Evolutionary conservation across 2,329 filamentous ascomycete genomes (phyloP).

Genomic region (Monilinia laxa): DNA sequence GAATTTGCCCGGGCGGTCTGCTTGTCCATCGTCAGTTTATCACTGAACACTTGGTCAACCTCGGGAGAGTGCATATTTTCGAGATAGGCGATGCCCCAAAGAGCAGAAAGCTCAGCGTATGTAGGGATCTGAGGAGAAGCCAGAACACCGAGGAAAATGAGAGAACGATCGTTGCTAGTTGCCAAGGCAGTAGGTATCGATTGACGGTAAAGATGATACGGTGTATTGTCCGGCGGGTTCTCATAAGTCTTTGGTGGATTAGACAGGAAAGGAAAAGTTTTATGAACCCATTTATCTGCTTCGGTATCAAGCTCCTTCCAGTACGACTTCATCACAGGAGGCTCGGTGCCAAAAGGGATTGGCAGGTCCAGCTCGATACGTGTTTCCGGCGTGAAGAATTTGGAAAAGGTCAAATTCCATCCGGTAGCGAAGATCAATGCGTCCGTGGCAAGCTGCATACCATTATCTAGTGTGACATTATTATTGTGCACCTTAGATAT

Average conservation of each 20-base stretch:
- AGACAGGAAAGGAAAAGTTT: constrained; percentile 22
- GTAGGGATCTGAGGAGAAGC: constrained; percentile 21
- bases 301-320: constrained; percentile 14
- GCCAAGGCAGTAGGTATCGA: constrained; percentile 35
- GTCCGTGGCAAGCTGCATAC: constrained; percentile 7
- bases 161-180: constrained; percentile 38
- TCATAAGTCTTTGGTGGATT: constrained; percentile 21
- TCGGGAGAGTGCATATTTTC: constrained; percentile 22
- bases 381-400: constrained; percentile 11
- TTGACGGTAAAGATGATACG: constrained; percentile 46
- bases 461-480: constrained; percentile 13
- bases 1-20: constrained; percentile 5
- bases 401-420: constrained; percentile 21
- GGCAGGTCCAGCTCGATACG: constrained; percentile 22
- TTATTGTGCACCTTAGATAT: not conserved
- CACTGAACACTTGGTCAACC: not conserved
- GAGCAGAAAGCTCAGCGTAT: constrained; percentile 23
- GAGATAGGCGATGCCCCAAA: constrained; percentile 24
- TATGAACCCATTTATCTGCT: constrained; percentile 19
- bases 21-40: constrained; percentile 17
- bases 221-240: constrained; percentile 4
- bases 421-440: constrained; percentile 23
- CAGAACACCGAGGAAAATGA: constrained; percentile 39
- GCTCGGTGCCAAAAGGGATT: constrained; percentile 4
- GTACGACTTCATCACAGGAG: constrained; percentile 4